A percentile compares a stretch with the other conserved stretches of the same genome.
phyloP scores from a whole-genome alignment of 192 early-diverging fungal species.

The Coemansia sp. region DNA sequence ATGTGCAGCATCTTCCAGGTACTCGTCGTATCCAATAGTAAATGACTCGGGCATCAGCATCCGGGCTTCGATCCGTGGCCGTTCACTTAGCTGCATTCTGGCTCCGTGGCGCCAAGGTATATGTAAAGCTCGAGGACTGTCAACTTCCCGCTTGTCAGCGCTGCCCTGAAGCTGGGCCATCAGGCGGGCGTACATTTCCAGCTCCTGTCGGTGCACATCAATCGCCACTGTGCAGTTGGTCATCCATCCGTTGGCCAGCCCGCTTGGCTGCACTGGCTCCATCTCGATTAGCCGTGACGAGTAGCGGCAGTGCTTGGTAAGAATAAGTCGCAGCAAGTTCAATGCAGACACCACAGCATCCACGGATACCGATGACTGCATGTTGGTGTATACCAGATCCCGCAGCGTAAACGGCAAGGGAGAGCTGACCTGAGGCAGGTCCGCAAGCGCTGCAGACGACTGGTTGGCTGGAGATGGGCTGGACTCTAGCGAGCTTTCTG shows the following conservation, averaged over 20 bases:
- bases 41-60: constrained; percentile 38
- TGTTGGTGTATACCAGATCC: constrained; percentile 81
- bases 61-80: constrained; percentile 24
- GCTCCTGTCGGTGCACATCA: constrained; percentile 51
- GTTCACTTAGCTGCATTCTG: constrained; percentile 7
- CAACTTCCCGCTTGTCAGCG: constrained; percentile 11
- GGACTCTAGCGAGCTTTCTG: constrained; percentile 20
- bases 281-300: constrained; percentile 75
- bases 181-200: constrained; percentile 52
- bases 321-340: constrained; percentile 71
- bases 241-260: constrained; percentile 44
- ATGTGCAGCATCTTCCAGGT: constrained; percentile 56
- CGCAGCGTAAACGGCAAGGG: constrained; percentile 66
- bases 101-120: constrained; percentile 35
- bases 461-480: constrained; percentile 5
- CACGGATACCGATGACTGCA: constrained; percentile 79
- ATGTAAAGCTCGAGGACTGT: constrained; percentile 24
- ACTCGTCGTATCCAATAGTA: constrained; percentile 51
- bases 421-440: not conserved
- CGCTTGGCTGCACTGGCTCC: constrained; percentile 50
- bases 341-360: constrained; percentile 81
- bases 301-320: constrained; percentile 74
- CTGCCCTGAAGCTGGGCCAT: constrained; percentile 45
- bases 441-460: not conserved
- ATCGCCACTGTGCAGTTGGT: constrained; percentile 49